Base-by-base conservation (phyloP, 495 filamentous ascomycete species). In the Pseudomonodictys pantanalensis region DNA sequence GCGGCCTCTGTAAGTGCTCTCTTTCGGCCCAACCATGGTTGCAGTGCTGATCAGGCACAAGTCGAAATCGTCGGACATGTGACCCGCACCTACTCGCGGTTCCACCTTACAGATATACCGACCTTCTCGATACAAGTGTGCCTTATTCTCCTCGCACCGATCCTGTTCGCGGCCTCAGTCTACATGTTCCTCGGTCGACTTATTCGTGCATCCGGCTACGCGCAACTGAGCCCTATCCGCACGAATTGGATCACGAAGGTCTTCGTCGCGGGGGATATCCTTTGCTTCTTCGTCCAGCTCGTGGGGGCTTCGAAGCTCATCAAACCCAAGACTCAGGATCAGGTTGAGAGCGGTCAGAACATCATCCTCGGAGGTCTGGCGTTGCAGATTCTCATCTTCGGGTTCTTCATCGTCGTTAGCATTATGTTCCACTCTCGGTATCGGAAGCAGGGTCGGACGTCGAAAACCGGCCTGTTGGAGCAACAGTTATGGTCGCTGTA, bases 111-210 rank as follows among this genome's bases (percentile, higher is more conserved):
- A n/a, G n/a, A n/a, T n/a, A n/a, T n/a, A n/a, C n/a, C n/a, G n/a
- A n/a, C 67, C 11, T 74, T 68, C 59, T 66, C 71, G 55, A 29
- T 61, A n/a, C 70, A 73, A 56, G 50, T 49, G 11, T 26, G 68
- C 22, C 57, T 65, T 41, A 69, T 73, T 28, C 56, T 74, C 23
- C 67, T 74, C 26, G 67, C 65, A 0, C 71, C 69, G 1, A 66
- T 68, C 4, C 45, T 67, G 17, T 67, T 64, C 45, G 60, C 70
- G 56, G 72, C 71, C 18, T 66, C 72, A 10, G 63, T 74, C 24
- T 74, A 74, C 60, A 74, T 74, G 70, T 64, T 58, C 26, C 68
- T 71, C 24, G 67, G 70, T 6, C 65, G 70, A 3, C 56, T 72
- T 42, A 67, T 74, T 38, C 32, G 26, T 12, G 52, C 39, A 26